Conservation (phyloP, 768 basidiomycete species). For the Naganishia randhawae region DNA sequence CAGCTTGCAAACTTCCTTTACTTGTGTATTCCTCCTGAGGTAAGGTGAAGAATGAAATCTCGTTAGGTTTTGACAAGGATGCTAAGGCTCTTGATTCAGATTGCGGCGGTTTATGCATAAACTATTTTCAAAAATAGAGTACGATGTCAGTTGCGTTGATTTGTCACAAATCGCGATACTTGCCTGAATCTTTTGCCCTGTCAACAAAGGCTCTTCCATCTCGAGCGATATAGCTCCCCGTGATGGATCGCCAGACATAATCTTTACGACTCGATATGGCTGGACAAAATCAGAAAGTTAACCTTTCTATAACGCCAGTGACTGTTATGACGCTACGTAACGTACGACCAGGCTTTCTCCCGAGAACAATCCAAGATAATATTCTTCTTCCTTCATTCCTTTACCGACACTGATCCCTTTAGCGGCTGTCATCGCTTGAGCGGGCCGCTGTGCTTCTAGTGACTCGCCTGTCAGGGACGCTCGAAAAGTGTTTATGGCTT, state of each 20-base stretch:
- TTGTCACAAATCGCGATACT: conserved; percentile 8
- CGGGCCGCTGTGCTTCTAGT: conserved; percentile 6
- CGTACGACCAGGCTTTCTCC: conserved; percentile 1
- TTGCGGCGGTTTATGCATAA: conserved; percentile 21
- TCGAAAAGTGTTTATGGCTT: conserved; percentile 36
- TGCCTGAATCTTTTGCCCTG: conserved; percentile 45
- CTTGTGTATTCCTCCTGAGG: conserved; percentile 13
- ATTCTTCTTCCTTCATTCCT: conserved; percentile 48
- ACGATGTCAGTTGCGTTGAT: not conserved
- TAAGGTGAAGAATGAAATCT: conserved; percentile 21
- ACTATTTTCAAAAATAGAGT: not conserved
- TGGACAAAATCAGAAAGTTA: not conserved
- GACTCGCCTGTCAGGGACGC: not conserved
- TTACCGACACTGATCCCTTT: conserved; percentile 26
- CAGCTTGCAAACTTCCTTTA: not conserved
- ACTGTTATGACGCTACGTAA: not conserved
- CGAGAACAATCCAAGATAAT: conserved; percentile 41
- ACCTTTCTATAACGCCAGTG: not conserved
- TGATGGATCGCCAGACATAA: conserved; percentile 49
- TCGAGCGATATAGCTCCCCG: conserved; percentile 47
- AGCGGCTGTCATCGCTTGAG: conserved; percentile 18
- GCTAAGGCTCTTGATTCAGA: not conserved
- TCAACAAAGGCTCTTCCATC: conserved; percentile 41
- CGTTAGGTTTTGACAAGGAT: not conserved
- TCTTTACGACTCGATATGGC: conserved; percentile 39